A percentile compares a stretch with the other conserved stretches of the same genome.
Evolutionary conservation across 2,329 filamentous ascomycete genomes (phyloP).

Genomic region (Xylariaceae sp.): DNA sequence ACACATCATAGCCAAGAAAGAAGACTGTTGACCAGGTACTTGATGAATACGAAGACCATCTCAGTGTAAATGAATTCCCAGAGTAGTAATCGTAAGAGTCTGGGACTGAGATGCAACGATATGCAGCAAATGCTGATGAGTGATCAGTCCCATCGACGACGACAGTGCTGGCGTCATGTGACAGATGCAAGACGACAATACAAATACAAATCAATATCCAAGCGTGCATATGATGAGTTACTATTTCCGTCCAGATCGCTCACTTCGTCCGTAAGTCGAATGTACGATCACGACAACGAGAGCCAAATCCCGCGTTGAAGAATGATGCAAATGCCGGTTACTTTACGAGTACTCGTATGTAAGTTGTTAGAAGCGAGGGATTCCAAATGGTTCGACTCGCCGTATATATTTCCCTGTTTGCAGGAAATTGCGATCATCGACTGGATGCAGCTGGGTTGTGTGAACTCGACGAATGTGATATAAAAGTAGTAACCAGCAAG

Average conservation of each 20-base stretch:
- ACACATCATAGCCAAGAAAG: neutral
- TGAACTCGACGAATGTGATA: neutral
- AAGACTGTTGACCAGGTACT: too few relatives aligned
- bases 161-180: neutral
- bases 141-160: neutral
- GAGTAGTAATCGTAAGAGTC: neutral
- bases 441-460: neutral
- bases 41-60: too few relatives aligned
- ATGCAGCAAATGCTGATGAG: neutral
- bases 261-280: too few relatives aligned
- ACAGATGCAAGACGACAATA: neutral
- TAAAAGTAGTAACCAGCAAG: neutral
- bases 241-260: too few relatives aligned
- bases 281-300: neutral
- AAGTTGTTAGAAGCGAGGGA: neutral
- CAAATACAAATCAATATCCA: too few relatives aligned
- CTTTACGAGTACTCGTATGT: too few relatives aligned
- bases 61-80: too few relatives aligned
- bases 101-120: neutral
- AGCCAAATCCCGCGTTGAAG: neutral
- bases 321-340: neutral
- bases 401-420: neutral
- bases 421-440: neutral
- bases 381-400: neutral
- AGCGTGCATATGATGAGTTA: too few relatives aligned